Evolutionary conservation across 495 filamentous ascomycete genomes (phyloP).

Genomic region (Aspergillus carlsbadensis): DNA sequence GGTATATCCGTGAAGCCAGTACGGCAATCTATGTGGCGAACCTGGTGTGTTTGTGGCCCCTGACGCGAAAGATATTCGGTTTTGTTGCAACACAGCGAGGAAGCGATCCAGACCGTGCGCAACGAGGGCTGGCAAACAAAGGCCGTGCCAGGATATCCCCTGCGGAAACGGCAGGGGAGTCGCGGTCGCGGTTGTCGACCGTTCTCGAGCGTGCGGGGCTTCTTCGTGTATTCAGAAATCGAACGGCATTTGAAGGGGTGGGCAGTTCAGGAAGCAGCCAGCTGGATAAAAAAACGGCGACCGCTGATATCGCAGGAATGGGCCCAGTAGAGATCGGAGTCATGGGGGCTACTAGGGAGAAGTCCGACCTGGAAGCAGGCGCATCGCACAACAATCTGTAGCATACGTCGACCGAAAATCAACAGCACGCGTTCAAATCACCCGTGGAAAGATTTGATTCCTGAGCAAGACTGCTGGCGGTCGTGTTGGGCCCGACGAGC

Average conservation of each 20-base stretch:
- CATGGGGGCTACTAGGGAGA: background rate
- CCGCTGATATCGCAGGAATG: background rate
- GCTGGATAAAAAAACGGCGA: background rate
- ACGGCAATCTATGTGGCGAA: conserved; percentile 66
- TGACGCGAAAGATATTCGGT: conserved; percentile 53
- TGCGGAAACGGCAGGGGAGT: conserved; percentile 12
- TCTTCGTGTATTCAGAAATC: background rate
- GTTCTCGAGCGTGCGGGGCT: conserved; percentile 17
- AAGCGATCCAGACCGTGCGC: conserved; percentile 27
- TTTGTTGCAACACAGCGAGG: conserved; percentile 33
- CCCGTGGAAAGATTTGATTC: conserved; percentile 14
- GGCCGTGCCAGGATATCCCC: conserved; percentile 6
- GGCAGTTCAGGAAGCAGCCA: background rate
- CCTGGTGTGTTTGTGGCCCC: conserved; percentile 61
- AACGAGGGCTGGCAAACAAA: conserved; percentile 16
- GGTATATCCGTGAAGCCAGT: conserved; percentile 65
- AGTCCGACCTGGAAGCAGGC: conserved; percentile 9
- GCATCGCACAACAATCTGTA: background rate
- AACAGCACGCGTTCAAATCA: background rate
- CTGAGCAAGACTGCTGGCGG: conserved; percentile 15
- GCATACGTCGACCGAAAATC: background rate
- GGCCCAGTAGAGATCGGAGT: background rate
- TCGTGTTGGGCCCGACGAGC: background rate
- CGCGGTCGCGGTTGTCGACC: conserved; percentile 23
- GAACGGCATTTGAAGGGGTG: background rate